Percentiles rank a stretch among this genome's conserved stretches.
These are phyloP conservation scores for Quercus glauca DNA, from an alignment of 306 rosid genomes.

Conservation along the genomic window DNA sequence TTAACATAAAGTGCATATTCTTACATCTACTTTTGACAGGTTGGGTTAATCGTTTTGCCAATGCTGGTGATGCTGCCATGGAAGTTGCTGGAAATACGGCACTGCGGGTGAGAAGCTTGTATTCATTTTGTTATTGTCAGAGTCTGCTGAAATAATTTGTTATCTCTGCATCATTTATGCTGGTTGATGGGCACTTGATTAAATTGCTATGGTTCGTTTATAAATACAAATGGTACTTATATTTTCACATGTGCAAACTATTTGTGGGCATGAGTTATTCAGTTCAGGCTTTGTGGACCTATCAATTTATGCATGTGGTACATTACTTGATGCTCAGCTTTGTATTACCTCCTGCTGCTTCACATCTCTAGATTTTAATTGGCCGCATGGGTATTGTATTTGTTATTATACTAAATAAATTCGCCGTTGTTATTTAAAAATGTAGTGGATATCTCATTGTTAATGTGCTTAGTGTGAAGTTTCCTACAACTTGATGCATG, in stretches of 20 bases:
- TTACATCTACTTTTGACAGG: conserved; percentile 50
- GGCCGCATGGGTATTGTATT: not conserved
- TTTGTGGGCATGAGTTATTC: not conserved
- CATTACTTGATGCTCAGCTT: not conserved
- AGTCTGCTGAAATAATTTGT: not conserved
- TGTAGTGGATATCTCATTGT: not conserved
- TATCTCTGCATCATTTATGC: not conserved
- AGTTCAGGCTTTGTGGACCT: not conserved
- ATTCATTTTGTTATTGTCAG: not conserved
- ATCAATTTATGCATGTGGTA: not conserved
- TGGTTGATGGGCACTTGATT: not conserved
- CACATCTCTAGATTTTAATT: not conserved
- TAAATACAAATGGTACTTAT: not conserved
- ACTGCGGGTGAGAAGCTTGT: conserved; percentile 55
- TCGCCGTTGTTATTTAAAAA: not conserved
- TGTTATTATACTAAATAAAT: not conserved
- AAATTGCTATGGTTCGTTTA: not conserved
- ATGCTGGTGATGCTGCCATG: conserved; percentile 98
- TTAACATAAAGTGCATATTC: conserved; percentile 17
- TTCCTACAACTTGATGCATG: conserved; percentile 7
- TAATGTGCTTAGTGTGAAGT: not conserved
- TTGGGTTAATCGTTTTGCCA: conserved; percentile 99
- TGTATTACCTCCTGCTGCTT: not conserved
- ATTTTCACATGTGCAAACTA: not conserved
- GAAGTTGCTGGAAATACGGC: conserved; percentile 98